Percentiles rank a stretch among this genome's conserved stretches.
phyloP scores from a whole-genome alignment of 2,329 filamentous ascomycete species.

The Alternaria hordeiaustralica region DNA sequence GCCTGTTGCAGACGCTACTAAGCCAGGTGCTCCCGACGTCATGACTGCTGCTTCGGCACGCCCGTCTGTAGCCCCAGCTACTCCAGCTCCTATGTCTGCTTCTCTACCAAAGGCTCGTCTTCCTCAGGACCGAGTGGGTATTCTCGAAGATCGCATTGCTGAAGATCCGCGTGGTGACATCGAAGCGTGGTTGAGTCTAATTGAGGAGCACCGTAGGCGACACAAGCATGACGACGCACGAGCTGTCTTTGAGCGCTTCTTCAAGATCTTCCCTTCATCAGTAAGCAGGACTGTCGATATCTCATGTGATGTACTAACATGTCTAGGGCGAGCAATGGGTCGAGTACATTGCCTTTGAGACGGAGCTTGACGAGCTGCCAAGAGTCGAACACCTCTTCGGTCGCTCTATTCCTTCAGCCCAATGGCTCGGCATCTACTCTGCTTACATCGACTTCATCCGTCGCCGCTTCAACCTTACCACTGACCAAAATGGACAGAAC shows the following conservation, averaged over 20 bases:
- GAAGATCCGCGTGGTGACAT: conserved; percentile 93
- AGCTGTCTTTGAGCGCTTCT: conserved; percentile 81
- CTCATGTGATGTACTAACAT: conserved; percentile 54
- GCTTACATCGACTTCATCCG: conserved; percentile 95
- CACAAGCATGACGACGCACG: conserved; percentile 83
- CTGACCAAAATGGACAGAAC: conserved; percentile 77
- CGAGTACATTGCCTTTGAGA: conserved; percentile 86
- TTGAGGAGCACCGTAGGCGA: conserved; percentile 81
- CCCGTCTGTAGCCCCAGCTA: conserved; percentile 50
- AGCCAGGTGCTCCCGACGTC: conserved; percentile 37
- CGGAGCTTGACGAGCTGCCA: conserved; percentile 81
- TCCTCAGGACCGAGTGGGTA: conserved; percentile 75
- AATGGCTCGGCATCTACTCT: conserved; percentile 87
- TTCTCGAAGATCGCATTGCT: conserved; percentile 88
- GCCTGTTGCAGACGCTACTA: conserved; percentile 46
- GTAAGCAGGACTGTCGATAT: conserved; percentile 64
- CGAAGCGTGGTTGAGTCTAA: conserved; percentile 88
- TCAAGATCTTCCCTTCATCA: conserved; percentile 85
- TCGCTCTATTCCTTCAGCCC: conserved; percentile 76
- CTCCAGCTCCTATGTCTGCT: conserved; percentile 36
- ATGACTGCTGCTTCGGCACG: conserved; percentile 41
- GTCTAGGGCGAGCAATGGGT: conserved; percentile 88
- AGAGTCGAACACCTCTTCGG: conserved; percentile 85
- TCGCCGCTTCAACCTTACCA: conserved; percentile 83
- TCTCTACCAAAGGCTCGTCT: conserved; percentile 60